phyloP scores from a whole-genome alignment of 371 early-diverging fungal genomes.

The Blastocladiella emersonii region DNA sequence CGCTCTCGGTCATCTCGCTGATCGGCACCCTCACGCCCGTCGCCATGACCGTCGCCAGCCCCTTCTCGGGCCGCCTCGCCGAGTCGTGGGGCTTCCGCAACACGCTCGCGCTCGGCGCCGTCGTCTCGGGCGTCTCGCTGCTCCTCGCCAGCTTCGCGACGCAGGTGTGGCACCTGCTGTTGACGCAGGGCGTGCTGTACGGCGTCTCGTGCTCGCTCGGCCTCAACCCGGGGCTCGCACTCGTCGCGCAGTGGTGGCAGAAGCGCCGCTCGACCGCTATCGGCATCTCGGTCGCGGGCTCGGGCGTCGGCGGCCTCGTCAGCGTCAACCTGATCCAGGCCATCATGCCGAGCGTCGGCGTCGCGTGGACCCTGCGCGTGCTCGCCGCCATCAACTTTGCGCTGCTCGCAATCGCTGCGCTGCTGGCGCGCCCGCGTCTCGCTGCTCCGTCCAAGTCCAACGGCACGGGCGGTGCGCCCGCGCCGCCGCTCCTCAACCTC shows the following conservation, averaged over 20 bases:
- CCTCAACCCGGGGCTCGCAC: conserved; percentile 48
- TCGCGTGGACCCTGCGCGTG: conserved; percentile 50
- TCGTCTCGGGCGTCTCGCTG: conserved; percentile 30
- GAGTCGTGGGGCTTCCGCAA: conserved; percentile 9
- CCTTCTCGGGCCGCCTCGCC: conserved; percentile 10
- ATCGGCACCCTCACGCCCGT: conserved; percentile 7
- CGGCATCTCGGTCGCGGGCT: conserved; percentile 53
- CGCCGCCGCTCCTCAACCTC: conserved; percentile 18
- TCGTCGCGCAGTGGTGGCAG: conserved; percentile 49
- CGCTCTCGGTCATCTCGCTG: not conserved
- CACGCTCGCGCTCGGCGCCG: conserved; percentile 13
- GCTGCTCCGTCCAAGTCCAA: conserved; percentile 26
- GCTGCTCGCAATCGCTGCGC: conserved; percentile 25
- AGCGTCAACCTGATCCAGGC: conserved; percentile 38
- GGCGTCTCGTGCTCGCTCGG: conserved; percentile 51
- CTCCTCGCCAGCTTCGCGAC: conserved; percentile 45
- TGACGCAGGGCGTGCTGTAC: conserved; percentile 53
- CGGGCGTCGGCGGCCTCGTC: conserved; percentile 50
- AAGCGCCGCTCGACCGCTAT: conserved; percentile 50
- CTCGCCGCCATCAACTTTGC: conserved; percentile 37
- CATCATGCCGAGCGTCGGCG: conserved; percentile 29
- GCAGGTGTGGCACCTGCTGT: conserved; percentile 47
- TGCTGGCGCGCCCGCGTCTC: conserved; percentile 22
- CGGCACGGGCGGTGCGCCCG: conserved; percentile 14
- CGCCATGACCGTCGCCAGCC: conserved; percentile 6